Conservation (phyloP, 2,329 filamentous ascomycete species). For the Allantophomopsis lycopodina region DNA sequence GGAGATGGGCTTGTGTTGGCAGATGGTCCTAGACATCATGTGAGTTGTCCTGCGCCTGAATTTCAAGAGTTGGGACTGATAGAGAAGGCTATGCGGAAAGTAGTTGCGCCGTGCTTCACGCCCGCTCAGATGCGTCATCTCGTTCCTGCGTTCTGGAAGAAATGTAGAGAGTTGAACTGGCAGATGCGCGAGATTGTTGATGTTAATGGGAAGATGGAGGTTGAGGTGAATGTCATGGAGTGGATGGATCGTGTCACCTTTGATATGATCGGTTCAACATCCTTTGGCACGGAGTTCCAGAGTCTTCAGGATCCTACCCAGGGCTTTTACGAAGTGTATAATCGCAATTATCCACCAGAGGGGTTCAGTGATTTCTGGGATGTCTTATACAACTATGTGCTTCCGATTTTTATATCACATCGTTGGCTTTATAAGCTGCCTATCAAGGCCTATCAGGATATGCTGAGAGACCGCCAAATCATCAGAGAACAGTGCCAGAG, state of each 20-base stretch:
- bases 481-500: background rate
- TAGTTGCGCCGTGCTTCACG: conserved; percentile 1
- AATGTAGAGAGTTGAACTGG: background rate
- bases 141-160: conserved; percentile 1
- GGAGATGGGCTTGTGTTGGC: conserved; percentile 2
- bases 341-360: conserved; percentile 2
- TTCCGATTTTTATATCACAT: conserved; percentile 1
- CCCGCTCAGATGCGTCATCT: conserved; percentile 1
- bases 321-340: conserved; percentile 1
- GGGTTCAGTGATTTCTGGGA: conserved; percentile 1
- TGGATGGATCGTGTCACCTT: conserved; percentile 2
- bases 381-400: background rate
- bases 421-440: background rate
- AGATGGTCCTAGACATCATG: background rate
- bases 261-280: conserved; percentile 1
- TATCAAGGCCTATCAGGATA: background rate
- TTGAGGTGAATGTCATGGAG: conserved; percentile 1
- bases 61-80: background rate
- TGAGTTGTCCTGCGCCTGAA: background rate
- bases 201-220: background rate
- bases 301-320: background rate
- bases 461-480: conserved; percentile 1
- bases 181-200: background rate
- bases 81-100: background rate
- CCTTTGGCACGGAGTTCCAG: conserved; percentile 1